phyloP scores from a whole-genome alignment of 2,329 filamentous ascomycete species.

The Claviceps maximensis region DNA sequence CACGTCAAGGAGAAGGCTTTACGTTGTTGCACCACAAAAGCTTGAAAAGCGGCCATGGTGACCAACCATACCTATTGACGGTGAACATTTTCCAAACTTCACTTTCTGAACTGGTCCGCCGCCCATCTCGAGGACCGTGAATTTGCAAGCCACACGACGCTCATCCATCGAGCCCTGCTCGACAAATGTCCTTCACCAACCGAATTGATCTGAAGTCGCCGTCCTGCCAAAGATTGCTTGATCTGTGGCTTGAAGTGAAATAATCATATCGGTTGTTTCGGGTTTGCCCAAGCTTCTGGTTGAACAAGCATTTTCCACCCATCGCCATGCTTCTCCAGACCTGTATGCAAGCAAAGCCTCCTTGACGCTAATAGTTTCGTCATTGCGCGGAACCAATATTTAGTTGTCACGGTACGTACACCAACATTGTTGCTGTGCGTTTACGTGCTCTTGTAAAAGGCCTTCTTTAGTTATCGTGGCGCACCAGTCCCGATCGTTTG shows the following conservation, averaged over 20 bases:
- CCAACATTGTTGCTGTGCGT: too few relatives aligned
- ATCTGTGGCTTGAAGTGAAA: neutral
- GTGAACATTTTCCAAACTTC: too few relatives aligned
- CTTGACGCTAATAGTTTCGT: neutral
- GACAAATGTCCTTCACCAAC: neutral
- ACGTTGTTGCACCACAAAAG: too few relatives aligned
- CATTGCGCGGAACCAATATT: neutral
- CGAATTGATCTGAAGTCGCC: neutral
- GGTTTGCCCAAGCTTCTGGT: too few relatives aligned
- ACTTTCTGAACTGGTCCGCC: too few relatives aligned
- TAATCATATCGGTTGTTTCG: too few relatives aligned
- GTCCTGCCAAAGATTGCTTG: too few relatives aligned
- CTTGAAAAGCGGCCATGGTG: too few relatives aligned
- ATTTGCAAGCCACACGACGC: neutral
- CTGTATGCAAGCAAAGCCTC: neutral
- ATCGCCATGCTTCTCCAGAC: neutral
- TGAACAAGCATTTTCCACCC: neutral
- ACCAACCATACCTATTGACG: too few relatives aligned
- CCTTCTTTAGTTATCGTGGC: neutral
- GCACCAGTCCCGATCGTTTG: neutral
- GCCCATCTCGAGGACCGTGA: too few relatives aligned
- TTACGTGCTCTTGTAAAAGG: neutral
- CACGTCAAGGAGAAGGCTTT: too few relatives aligned
- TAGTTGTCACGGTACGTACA: too few relatives aligned
- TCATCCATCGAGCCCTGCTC: neutral